phyloP scores from a whole-genome alignment of 2,329 filamentous ascomycete genomes.

The Shiraia sp. region DNA sequence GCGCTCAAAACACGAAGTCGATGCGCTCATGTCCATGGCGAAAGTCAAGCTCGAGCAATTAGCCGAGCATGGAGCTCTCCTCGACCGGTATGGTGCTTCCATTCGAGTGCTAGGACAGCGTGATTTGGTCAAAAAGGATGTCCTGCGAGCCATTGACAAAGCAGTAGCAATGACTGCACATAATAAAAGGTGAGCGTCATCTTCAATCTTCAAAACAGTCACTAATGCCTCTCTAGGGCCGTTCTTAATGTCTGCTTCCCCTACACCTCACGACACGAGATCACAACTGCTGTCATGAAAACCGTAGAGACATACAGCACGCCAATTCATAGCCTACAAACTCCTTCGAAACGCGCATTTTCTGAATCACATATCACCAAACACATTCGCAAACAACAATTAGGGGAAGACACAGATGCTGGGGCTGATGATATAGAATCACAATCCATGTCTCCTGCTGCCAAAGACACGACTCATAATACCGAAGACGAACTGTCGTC shows the following conservation, averaged over 20 bases:
- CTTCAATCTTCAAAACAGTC: background rate
- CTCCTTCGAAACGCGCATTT: constrained; percentile 67
- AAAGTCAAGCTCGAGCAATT: constrained; percentile 93
- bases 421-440: constrained; percentile 28
- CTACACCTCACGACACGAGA: constrained; percentile 94
- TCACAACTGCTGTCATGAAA: constrained; percentile 83
- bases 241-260: constrained; percentile 96
- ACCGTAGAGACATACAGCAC: constrained; percentile 86
- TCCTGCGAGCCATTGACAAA: constrained; percentile 83
- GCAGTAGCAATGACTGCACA: constrained; percentile 84
- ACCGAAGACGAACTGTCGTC: constrained; percentile 36
- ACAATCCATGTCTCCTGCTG: constrained; percentile 40
- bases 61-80: constrained; percentile 86
- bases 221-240: constrained; percentile 48
- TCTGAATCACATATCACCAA: constrained; percentile 86
- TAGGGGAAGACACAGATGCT: constrained; percentile 46
- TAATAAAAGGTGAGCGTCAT: constrained; percentile 72
- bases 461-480: constrained; percentile 34
- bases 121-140: constrained; percentile 81
- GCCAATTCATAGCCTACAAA: constrained; percentile 62
- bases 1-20: constrained; percentile 92
- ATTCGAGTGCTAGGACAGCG: constrained; percentile 85
- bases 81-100: constrained; percentile 89
- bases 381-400: constrained; percentile 67
- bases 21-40: constrained; percentile 95